Base-by-base conservation (phyloP, 2,329 filamentous ascomycete species). In the Onygenales sp. region DNA sequence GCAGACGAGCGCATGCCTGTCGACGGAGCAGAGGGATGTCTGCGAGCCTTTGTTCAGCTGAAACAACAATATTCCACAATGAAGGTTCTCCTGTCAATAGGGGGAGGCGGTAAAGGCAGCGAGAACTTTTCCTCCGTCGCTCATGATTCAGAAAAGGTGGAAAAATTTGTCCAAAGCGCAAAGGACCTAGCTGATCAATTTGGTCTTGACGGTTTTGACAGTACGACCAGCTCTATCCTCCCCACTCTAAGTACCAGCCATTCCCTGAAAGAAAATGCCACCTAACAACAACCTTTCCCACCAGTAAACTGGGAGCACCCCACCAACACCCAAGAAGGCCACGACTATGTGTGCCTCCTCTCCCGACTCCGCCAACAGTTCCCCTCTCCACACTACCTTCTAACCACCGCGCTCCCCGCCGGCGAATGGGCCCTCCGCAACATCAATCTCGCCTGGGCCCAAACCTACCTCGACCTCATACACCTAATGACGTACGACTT, bases 401-500 rank as follows among this genome's bases (percentile, higher is more conserved):
- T 93, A 31, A 86, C 86, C 8, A 83, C 86, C 39, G 85, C 85
- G 36, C 77, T 93, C 4, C 86, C 88, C 2, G 85, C 84, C 9
- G 80, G 77, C 42, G 77, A 80, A 64, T 80, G 81, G 70, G 77
- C 84, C 0, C 72, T 93, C 52, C 79, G 82, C 60, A 77, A 85
- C 62, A 86, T 92, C 64, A 80, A 90, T 63, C 72, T 92, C 9
- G 71, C 68, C 21, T 72, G 75, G 53, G 80, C 84, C 9, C 77
- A 84, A 49, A 71, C 79, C 45, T 83, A 87, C 59, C 75, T 93
- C 37, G 86, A 92, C 67, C 78, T 84, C 57, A 72, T 93, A 66
- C 92, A 92, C 66, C 72, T 93, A 37, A 88, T 86, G 80, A 81
- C 87, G 1, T 93, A 90, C 68, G 87, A 93, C 67, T 87, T 91